phyloP scores from a whole-genome alignment of 2,329 filamentous ascomycete species.

The Aspergillus fumigatus region DNA sequence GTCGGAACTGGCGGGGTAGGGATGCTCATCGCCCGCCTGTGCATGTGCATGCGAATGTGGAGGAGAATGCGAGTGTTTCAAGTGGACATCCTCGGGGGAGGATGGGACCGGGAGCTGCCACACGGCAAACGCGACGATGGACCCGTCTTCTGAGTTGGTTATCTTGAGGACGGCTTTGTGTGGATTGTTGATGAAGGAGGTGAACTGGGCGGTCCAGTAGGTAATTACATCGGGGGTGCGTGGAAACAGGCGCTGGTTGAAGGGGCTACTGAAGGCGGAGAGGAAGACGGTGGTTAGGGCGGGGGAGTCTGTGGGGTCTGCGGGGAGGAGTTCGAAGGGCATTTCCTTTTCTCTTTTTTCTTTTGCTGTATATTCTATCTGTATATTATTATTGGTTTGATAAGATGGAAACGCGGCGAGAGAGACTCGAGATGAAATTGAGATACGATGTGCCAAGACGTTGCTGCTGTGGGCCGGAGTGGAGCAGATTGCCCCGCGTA shows the following conservation, averaged over 20 bases:
- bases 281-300: slow-evolving; percentile 18
- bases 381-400: not conserved
- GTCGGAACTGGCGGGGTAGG: slow-evolving; percentile 16
- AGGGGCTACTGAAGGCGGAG: slow-evolving; percentile 18
- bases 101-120: slow-evolving; percentile 17
- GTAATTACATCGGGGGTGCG: slow-evolving; percentile 16
- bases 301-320: slow-evolving; percentile 13
- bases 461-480: not conserved
- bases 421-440: not conserved
- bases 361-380: not conserved
- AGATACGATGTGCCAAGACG: not conserved
- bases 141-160: slow-evolving; percentile 5
- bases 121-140: slow-evolving; percentile 20
- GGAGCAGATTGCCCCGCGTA: not conserved
- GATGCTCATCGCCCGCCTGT: not conserved
- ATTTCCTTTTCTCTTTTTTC: slow-evolving; percentile 5
- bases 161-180: slow-evolving; percentile 15
- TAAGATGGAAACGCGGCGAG: not conserved
- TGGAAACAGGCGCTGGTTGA: slow-evolving; percentile 22
- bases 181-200: not conserved
- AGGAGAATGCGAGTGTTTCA: not conserved
- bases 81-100: not conserved
- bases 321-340: slow-evolving; percentile 13
- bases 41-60: not conserved
- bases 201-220: slow-evolving; percentile 13